Percentiles rank a stretch among this genome's conserved stretches.
Conservation (phyloP, 371 early-diverging fungal species). For the Mucor lusitanicus region DNA sequence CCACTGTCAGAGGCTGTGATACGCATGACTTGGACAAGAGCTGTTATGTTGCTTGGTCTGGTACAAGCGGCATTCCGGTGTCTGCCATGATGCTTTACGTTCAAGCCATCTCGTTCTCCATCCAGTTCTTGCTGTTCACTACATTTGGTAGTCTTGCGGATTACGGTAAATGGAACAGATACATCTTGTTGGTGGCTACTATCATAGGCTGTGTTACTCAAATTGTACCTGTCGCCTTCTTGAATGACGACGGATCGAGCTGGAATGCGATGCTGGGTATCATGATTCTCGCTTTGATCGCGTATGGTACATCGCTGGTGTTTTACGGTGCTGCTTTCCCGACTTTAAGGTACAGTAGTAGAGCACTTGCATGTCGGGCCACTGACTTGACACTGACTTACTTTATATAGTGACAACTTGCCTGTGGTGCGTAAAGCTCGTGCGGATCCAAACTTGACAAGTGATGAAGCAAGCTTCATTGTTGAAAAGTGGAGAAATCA, state of each 20-base stretch:
- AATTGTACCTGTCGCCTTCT: conserved; percentile 41
- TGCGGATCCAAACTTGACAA: conserved; percentile 27
- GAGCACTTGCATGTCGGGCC: too few relatives aligned
- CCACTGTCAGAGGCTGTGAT: conserved; percentile 35
- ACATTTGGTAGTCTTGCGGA: conserved; percentile 52
- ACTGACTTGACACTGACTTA: too few relatives aligned
- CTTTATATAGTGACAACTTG: conserved; percentile 46
- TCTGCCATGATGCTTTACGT: conserved; percentile 50
- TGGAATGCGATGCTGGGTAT: conserved; percentile 55
- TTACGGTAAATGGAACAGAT: conserved; percentile 49
- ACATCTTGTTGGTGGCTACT: conserved; percentile 42
- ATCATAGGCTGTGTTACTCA: conserved; percentile 46
- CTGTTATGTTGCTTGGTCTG: conserved; percentile 41
- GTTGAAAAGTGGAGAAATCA: conserved; percentile 51
- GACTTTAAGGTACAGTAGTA: conserved; percentile 35
- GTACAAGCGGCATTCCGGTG: conserved; percentile 36
- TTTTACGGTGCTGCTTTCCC: conserved; percentile 57
- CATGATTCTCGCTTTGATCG: conserved; percentile 37
- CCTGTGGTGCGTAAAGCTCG: conserved; percentile 49
- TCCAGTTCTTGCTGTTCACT: conserved; percentile 49
- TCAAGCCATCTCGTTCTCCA: conserved; percentile 49
- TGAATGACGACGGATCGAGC: conserved; percentile 41
- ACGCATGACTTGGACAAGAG: conserved; percentile 23
- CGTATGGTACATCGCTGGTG: conserved; percentile 51
- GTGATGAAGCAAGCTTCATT: conserved; percentile 24